phyloP scores from a whole-genome alignment of 2,329 filamentous ascomycete genomes.

The Verticillium zaregamsianum region DNA sequence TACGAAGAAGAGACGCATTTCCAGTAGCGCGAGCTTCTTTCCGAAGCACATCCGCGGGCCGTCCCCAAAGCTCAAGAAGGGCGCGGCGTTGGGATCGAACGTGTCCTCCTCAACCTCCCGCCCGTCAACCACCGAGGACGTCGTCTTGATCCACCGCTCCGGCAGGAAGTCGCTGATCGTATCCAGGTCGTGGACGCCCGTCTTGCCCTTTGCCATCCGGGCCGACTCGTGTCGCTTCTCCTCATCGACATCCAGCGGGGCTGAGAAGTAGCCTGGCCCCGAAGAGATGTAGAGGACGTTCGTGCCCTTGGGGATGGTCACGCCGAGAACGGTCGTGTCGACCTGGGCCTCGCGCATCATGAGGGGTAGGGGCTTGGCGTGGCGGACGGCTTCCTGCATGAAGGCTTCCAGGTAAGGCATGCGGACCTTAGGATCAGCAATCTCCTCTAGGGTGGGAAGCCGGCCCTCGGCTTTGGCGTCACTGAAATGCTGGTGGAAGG shows the following conservation, averaged over 20 bases:
- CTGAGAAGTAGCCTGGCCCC: constrained; percentile 7
- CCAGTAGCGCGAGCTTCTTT: constrained; percentile 20
- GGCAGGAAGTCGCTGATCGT: constrained; percentile 12
- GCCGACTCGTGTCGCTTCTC: constrained; percentile 9
- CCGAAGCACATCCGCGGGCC: constrained; percentile 22
- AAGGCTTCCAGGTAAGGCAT: constrained; percentile 23
- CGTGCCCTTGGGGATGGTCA: constrained; percentile 21
- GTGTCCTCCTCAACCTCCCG: constrained; percentile 5
- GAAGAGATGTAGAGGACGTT: constrained; percentile 7
- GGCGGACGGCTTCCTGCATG: constrained; percentile 24
- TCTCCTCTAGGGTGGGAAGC: constrained; percentile 16
- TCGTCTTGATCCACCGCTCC: constrained; percentile 15
- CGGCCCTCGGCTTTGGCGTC: constrained; percentile 14
- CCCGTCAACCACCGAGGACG: background rate
- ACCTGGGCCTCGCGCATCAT: constrained; percentile 18
- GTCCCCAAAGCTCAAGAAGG: constrained; percentile 17
- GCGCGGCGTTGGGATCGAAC: constrained; percentile 19
- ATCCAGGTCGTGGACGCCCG: constrained; percentile 4
- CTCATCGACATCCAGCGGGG: constrained; percentile 8
- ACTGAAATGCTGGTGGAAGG: constrained; percentile 11
- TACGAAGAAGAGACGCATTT: constrained; percentile 19
- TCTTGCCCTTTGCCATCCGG: background rate
- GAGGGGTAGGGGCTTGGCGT: constrained; percentile 15
- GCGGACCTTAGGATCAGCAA: constrained; percentile 9
- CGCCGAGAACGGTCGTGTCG: constrained; percentile 22